Base-by-base conservation (phyloP, 768 basidiomycete genomes). In the Phaeolepiota aurea region DNA sequence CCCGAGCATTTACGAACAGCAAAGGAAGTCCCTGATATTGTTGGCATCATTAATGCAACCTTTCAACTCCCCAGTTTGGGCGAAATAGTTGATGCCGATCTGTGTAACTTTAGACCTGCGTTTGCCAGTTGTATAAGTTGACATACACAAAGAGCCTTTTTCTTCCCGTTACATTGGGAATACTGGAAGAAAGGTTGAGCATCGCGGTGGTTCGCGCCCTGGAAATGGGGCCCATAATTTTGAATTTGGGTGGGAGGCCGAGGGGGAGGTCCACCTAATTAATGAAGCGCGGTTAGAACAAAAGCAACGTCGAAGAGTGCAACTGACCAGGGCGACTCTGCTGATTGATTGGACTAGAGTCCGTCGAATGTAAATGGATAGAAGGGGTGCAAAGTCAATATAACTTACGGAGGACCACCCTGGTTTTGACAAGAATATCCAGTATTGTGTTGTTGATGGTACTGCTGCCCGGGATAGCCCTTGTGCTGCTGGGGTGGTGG, bases 11-110 rank as follows among this genome's bases (percentile, higher is more conserved):
- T n/a, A 58, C 80, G 45, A 50, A 87, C 87, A 51, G 44, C 67
- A 71, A 34, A 93, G 62, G 66, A 97, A 97, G n/a, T 64, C 57
- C 50, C 75, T 70, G 40, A 97, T 76, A 56, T 91, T 93, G 36
- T 68, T 59, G 0, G 82, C 93, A 53, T 99, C 94, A 55, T 97
- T 94, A 55, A 94, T 83, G 55, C 94, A 98, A 7, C 94, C 94
- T 0, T 65, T 59, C 4, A 97, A 66, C 49, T 79, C 72, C n/a
- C 72, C 72, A 3, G 58, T 56, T 49, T 79, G 77, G 1, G 86
- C 82, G 15, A 69, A 55, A 55, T 97, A 97, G 58, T 90, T 90
- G 50, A 96, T 87, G 0, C 93, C 93, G 48, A 96, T 79, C 89
- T 90, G 18, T n/a, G 10, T 14, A 9, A 32, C 45, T 19, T 28